Evolutionary conservation across 176 grass and related monocot species (phyloP).

Genomic region (Eleusine coracana): DNA sequence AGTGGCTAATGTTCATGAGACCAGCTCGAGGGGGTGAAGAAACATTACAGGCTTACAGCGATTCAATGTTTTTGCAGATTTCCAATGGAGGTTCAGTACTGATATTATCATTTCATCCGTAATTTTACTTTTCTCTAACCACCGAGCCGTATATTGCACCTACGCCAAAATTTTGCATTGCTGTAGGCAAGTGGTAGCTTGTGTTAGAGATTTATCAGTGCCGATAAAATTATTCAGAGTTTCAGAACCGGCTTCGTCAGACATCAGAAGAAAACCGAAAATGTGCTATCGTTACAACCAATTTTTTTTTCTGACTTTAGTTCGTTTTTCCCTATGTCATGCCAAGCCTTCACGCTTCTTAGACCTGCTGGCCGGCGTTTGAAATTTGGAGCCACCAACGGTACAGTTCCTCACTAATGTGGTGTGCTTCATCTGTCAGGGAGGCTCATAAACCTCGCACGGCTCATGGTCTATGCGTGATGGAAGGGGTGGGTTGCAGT

Average conservation of each 20-base stretch:
- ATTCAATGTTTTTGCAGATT: neutral
- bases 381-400: constrained; percentile 25
- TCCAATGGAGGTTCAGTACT: constrained; percentile 14
- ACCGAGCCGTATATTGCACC: neutral
- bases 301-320: neutral
- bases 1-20: constrained; percentile 35
- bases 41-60: neutral
- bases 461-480: constrained; percentile 43
- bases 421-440: constrained; percentile 55
- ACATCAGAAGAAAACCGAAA: neutral
- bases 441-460: constrained; percentile 45
- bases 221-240: neutral
- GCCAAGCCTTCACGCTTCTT: neutral
- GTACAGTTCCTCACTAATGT: constrained; percentile 35
- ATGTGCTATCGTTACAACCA: neutral
- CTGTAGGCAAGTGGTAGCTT: neutral
- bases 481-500: constrained; percentile 25
- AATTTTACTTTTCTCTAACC: neutral
- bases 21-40: constrained; percentile 27
- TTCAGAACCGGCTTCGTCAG: no score
- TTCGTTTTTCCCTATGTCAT: neutral
- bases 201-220: neutral
- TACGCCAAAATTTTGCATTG: neutral
- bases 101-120: constrained; percentile 30
- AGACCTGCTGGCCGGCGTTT: neutral